These are phyloP conservation scores for Populus alba DNA, from an alignment of 345 rosid genomes.

Conservation along the genomic window DNA sequence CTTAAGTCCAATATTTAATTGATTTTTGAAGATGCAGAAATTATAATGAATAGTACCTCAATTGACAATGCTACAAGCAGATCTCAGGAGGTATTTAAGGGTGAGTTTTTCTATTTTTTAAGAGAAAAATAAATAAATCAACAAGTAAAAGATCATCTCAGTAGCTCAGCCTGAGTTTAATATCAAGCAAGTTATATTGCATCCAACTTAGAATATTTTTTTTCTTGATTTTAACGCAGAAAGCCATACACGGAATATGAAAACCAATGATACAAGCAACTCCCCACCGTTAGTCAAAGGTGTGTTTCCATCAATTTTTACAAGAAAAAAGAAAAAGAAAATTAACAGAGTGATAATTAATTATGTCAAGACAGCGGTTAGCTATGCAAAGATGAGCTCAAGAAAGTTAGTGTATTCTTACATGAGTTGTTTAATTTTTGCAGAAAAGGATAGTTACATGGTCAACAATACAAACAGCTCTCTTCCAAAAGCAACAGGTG, in stretches of 20 bases:
- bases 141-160: neutral
- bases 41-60: neutral
- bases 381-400: neutral
- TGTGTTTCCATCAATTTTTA: neutral
- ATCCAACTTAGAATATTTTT: neutral
- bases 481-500: neutral
- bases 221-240: neutral
- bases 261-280: neutral
- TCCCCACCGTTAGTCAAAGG: neutral
- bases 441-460: neutral
- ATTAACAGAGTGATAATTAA: neutral
- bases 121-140: neutral
- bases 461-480: conserved; percentile 28
- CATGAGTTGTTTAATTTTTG: neutral
- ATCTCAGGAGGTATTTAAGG: neutral
- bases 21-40: neutral
- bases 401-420: neutral
- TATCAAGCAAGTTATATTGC: neutral
- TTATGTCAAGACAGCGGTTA: neutral
- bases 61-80: neutral
- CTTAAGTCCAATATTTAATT: neutral
- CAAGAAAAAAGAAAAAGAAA: too few relatives aligned
- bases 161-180: neutral
- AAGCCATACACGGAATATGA: neutral
- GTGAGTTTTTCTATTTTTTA: neutral